These are phyloP conservation scores for Hypoxylon sp. DNA, from an alignment of 2,329 filamentous ascomycete species.

Conservation along the genomic window DNA sequence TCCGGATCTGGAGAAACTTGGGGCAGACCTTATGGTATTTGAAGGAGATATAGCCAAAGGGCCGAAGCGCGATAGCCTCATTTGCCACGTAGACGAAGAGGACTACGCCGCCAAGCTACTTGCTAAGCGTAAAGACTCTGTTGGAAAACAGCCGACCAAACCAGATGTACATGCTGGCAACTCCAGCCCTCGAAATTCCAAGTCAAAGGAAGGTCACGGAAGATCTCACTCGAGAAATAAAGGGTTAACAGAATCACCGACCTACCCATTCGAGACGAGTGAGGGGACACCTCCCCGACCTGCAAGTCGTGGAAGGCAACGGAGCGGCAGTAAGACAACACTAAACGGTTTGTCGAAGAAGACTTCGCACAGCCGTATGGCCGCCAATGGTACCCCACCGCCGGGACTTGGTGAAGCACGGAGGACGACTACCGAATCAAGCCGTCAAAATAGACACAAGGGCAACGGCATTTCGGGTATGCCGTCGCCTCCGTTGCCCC, in stretches of 20 bases:
- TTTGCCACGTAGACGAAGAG: slow-evolving; percentile 50
- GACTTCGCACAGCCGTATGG: slow-evolving; percentile 13
- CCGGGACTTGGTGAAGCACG: slow-evolving; percentile 6
- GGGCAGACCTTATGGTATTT: slow-evolving; percentile 47
- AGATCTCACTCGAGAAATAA: slow-evolving; percentile 36
- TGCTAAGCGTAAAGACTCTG: slow-evolving; percentile 27
- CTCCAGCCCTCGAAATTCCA: slow-evolving; percentile 22
- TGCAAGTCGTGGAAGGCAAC: slow-evolving; percentile 37
- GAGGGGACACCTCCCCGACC: slow-evolving; percentile 21
- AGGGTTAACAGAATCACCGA: slow-evolving; percentile 19
- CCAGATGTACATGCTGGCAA: slow-evolving; percentile 16
- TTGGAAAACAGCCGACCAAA: slow-evolving; percentile 20
- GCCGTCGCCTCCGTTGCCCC: slow-evolving; percentile 17
- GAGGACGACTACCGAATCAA: slow-evolving; percentile 5
- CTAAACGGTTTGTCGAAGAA: slow-evolving; percentile 34
- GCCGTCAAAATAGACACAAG: slow-evolving; percentile 15
- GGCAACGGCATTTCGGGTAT: slow-evolving; percentile 1
- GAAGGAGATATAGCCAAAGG: slow-evolving; percentile 39
- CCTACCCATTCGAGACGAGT: slow-evolving; percentile 1
- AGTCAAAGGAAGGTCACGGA: slow-evolving; percentile 15
- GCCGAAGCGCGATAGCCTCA: slow-evolving; percentile 45
- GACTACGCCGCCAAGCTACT: slow-evolving; percentile 45
- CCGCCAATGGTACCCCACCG: slow-evolving; percentile 9
- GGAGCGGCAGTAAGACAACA: slow-evolving; percentile 21
- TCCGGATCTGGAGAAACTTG: slow-evolving; percentile 46